Evolutionary conservation across 768 basidiomycete species (phyloP), one percentile per base, ranked within the genome.

Genomic region (Lentinula boryana): DNA sequence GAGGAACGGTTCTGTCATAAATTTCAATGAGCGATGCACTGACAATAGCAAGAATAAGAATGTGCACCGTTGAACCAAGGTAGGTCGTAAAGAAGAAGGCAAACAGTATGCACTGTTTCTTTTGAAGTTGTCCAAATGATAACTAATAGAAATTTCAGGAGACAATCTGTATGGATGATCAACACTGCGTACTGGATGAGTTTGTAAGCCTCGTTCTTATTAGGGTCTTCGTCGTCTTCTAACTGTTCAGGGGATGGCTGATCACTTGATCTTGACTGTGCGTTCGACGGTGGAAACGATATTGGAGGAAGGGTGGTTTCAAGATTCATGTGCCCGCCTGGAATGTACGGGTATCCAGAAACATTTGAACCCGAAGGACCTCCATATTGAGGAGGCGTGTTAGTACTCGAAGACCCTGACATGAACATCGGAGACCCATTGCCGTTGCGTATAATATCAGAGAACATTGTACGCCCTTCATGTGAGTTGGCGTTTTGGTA

Each of bases 61-160:
- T 13, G 36, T 56, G 38, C 71, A 89, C 82, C 88, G 85, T 74
- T 98, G 95, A 12, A 95, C 86, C n/a, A 89, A 74, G 4, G 94
- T 94, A 1, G 94, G 93, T 5, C 91, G 84, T 51, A 98, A 75
- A 12, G 93, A 95, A 2, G 91, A 84, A 0, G 95, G 95, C 5
- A 98, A 77, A 68, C 89, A 91, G 69, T 98, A 98, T 10, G 84
- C 81, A 44, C 86, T 87, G 67, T 95, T 95, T 63, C 89, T 79
- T 69, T 86, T 88, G 70, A 86, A 94, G 67, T 96, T 96, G 66
- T 94, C 90, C 53, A 98, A 78, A 69, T 98, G 95, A 72, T 96
- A 95, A 62, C 92, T 93, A 55, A 31, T 27, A 48, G 18, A 33
- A 48, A 48, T 8, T 49, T 64, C 18, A 64, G 46, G 51, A 50